phyloP scores from a whole-genome alignment of 352 stramenopile genomes.

The Phytophthora colocasiae region DNA sequence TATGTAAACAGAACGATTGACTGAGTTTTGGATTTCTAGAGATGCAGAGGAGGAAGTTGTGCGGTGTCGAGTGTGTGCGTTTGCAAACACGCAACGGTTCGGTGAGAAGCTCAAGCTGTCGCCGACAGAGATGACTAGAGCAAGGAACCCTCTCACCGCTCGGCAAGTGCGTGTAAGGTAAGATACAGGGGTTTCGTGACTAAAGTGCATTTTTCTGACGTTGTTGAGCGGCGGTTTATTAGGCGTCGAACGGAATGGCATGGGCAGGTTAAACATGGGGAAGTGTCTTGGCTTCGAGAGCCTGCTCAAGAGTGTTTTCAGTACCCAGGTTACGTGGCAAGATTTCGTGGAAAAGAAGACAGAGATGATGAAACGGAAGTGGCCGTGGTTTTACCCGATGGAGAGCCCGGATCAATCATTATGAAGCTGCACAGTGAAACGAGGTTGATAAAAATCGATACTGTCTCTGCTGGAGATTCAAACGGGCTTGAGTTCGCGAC shows the following conservation, averaged over 20 bases:
- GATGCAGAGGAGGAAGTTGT: constrained; percentile 43
- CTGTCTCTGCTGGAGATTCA: constrained; percentile 7
- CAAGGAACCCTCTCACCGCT: constrained; percentile 13
- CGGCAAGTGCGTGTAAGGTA: constrained; percentile 30
- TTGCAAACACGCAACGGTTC: constrained; percentile 54
- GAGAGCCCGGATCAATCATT: constrained; percentile 18
- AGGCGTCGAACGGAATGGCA: constrained; percentile 39
- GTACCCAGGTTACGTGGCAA: constrained; percentile 21
- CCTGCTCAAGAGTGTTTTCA: not conserved
- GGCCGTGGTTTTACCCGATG: not conserved
- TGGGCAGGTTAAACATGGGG: constrained; percentile 9
- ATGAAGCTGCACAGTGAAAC: constrained; percentile 15
- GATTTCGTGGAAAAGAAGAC: constrained; percentile 12
- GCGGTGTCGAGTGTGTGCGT: constrained; percentile 46
- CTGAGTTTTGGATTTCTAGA: constrained; percentile 20
- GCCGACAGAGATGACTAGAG: constrained; percentile 27
- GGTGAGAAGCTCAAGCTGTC: constrained; percentile 43
- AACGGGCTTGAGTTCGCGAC: constrained; percentile 30
- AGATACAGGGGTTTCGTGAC: not conserved
- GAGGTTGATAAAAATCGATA: constrained; percentile 7
- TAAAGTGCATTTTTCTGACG: not conserved
- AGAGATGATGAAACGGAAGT: constrained; percentile 6
- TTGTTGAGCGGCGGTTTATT: not conserved
- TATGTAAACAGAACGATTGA: not conserved
- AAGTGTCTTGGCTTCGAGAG: constrained; percentile 16